phyloP scores from a whole-genome alignment of 1,284 basidiomycete species.

The Salmacisia buchloeana region DNA sequence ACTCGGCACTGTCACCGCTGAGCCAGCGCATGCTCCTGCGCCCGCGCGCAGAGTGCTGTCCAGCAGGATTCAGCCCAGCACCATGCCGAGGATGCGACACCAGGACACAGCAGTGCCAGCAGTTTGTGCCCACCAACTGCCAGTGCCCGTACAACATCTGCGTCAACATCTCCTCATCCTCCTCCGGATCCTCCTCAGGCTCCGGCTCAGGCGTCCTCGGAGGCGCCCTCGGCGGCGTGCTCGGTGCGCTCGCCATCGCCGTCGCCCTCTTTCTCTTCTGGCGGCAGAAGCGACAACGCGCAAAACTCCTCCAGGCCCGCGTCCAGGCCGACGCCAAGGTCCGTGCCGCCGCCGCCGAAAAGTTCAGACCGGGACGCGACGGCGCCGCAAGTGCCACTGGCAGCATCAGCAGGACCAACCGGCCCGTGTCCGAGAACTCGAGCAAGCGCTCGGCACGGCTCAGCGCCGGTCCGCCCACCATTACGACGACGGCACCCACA shows the following conservation, averaged over 20 bases:
- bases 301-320: slow-evolving; percentile 18
- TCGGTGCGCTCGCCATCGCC: slow-evolving; percentile 23
- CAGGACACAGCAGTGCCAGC: slow-evolving; percentile 20
- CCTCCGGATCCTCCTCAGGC: not conserved
- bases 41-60: not conserved
- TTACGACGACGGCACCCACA: too few species aligned
- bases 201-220: slow-evolving; percentile 7
- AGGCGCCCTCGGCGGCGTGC: slow-evolving; percentile 27
- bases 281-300: slow-evolving; percentile 16
- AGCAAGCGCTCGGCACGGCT: not conserved
- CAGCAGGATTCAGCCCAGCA: not conserved
- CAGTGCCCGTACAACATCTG: slow-evolving; percentile 31
- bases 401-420: not conserved
- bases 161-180: slow-evolving; percentile 17
- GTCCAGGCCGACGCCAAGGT: slow-evolving; percentile 13
- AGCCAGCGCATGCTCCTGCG: not conserved
- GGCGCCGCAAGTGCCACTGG: not conserved
- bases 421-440: not conserved
- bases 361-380: slow-evolving; percentile 7
- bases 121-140: slow-evolving; percentile 27
- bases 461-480: not conserved
- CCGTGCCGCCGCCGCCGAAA: slow-evolving; percentile 5
- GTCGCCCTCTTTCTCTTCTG: slow-evolving; percentile 22
- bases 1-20: not conserved
- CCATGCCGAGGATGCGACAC: not conserved